A percentile compares a stretch with the other conserved stretches of the same genome.
These are phyloP conservation scores for Diophrys sp. DNA, from an alignment of 73 alveolate species.

Conservation along the genomic window DNA sequence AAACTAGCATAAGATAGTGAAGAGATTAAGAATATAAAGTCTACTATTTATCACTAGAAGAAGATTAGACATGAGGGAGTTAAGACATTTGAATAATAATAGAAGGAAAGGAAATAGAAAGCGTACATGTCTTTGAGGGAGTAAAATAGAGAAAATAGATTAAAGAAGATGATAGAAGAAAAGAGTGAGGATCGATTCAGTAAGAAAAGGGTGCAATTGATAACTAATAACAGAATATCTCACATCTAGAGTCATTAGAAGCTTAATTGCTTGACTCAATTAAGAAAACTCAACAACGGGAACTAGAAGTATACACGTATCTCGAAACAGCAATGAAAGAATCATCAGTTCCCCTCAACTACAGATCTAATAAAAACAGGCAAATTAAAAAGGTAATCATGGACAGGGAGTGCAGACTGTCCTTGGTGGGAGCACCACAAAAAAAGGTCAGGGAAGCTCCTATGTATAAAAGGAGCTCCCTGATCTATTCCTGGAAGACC, in stretches of 20 bases:
- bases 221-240: too few relatives aligned
- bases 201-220: too few relatives aligned
- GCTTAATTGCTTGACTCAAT: background rate
- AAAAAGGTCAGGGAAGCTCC: too few relatives aligned
- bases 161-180: background rate
- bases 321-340: background rate
- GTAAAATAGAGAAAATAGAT: background rate
- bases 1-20: background rate
- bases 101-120: background rate
- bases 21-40: background rate
- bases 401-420: too few relatives aligned
- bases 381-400: too few relatives aligned
- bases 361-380: too few relatives aligned
- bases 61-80: background rate
- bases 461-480: too few relatives aligned
- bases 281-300: background rate
- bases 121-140: background rate
- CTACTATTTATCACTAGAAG: background rate
- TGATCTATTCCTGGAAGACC: too few relatives aligned
- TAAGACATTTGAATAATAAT: background rate
- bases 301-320: background rate
- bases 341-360: background rate
- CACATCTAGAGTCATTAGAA: background rate
- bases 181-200: background rate
- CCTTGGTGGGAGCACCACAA: too few relatives aligned